Evolutionary conservation across 139 green algal genomes (phyloP).

Genomic region (Volvox africanus): DNA sequence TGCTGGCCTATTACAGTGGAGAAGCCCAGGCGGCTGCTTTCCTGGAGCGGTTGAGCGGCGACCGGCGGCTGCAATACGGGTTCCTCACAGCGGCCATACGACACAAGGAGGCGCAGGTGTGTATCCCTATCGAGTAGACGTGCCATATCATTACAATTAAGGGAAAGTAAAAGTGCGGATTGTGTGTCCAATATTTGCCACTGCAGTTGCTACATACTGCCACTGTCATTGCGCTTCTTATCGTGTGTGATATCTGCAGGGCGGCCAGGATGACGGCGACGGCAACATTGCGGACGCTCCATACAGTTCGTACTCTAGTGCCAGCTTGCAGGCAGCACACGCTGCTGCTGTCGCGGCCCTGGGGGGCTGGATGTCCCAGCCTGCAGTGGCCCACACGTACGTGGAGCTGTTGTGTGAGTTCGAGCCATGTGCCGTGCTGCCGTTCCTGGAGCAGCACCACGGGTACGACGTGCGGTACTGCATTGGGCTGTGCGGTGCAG

Average conservation of each 20-base stretch:
- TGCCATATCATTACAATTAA: too few relatives aligned
- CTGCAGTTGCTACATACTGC: neutral
- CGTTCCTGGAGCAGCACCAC: slow-evolving; percentile 53
- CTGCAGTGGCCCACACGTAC: slow-evolving; percentile 54
- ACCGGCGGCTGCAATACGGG: slow-evolving; percentile 56
- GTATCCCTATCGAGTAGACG: too few relatives aligned
- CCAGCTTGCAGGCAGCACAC: neutral
- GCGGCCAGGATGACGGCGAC: neutral
- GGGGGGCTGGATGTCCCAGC: neutral
- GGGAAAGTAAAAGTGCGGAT: too few relatives aligned
- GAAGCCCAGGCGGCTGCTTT: slow-evolving; percentile 37
- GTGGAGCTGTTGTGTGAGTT: slow-evolving; percentile 57
- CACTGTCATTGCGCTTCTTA: too few relatives aligned
- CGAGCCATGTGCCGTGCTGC: slow-evolving; percentile 51
- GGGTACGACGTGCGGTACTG: slow-evolving; percentile 51
- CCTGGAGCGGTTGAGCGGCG: slow-evolving; percentile 18
- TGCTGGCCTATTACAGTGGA: slow-evolving; percentile 28
- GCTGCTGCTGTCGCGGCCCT: slow-evolving; percentile 2
- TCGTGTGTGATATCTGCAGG: neutral
- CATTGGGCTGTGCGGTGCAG: slow-evolving; percentile 5
- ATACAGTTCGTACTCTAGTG: neutral
- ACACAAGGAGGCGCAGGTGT: slow-evolving; percentile 7
- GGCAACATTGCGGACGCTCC: neutral
- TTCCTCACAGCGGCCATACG: slow-evolving; percentile 54
- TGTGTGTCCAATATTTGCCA: too few relatives aligned